Evolutionary conservation across 1,284 basidiomycete genomes (phyloP), one percentile per base, ranked within the genome.

Genomic region (Coniophora puteana): DNA sequence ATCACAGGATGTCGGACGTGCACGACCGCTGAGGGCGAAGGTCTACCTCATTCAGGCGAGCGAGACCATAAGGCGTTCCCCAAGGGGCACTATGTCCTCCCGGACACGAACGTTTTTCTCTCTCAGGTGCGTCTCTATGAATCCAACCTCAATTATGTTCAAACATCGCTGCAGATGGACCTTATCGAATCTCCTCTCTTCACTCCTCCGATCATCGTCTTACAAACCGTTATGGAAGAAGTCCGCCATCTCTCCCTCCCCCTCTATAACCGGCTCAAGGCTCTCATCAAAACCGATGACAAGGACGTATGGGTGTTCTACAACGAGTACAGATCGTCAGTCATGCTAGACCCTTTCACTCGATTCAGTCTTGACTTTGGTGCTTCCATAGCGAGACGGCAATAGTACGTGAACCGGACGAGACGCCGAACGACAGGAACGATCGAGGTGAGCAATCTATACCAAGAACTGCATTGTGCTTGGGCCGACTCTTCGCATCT

Each of bases 151-250:
- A 23, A 13, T 8, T 25, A 3, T 48, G 43, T 38, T 16, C 8
- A 22, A 10, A 1, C 23, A 5, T 22, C 4, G 27, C 36, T 41
- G 8, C 59, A 96, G 88, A 95, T 97, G 86, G 94, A 98, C 63
- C 71, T 96, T 37, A 71, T 97, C 30, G 87, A 92, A 58, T 87
- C 88, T 0, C 61, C 69, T 5, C 66, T 83, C 1, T 90, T 96
- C 49, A 73, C 67, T 1, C 71, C 89, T 1, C 88, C 90, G 0
- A 79, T 96, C 40, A 84, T 99, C 39, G 71, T 99, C 10, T 77
- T 97, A 1, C 96, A 99, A 63, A 99, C 95, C 0, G 93, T 97
- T 1, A 70, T 97, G 36, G 91, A 96, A 51, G 96, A 99, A 76
- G 93, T 97, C 44, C 76, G 95, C 41, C 95, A 99, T 63, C 80